Conservation (phyloP, 192 early-diverging fungal genomes). For the Phlyctochytrium planicorne region DNA sequence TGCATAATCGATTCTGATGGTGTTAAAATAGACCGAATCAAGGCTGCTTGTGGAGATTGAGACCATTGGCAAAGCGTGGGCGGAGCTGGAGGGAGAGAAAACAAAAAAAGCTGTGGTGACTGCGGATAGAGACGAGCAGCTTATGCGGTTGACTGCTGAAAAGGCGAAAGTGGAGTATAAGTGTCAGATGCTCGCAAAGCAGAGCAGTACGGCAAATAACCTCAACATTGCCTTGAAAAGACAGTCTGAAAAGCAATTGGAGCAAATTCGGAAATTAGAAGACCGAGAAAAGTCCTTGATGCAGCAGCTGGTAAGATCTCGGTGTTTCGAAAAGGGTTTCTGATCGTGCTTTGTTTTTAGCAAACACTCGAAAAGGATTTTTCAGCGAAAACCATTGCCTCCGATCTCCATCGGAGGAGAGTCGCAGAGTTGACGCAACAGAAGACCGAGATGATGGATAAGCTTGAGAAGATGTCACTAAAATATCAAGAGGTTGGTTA, state of each 20-base stretch:
- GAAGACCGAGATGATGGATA: slow-evolving; percentile 62
- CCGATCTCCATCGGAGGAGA: slow-evolving; percentile 52
- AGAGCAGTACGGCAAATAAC: slow-evolving; percentile 64
- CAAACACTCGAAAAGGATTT: slow-evolving; percentile 64
- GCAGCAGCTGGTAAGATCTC: slow-evolving; percentile 63
- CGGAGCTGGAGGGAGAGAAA: slow-evolving; percentile 81
- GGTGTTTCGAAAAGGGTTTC: too few species aligned
- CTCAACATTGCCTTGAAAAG: slow-evolving; percentile 66
- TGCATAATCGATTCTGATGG: slow-evolving; percentile 6
- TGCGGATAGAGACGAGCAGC: slow-evolving; percentile 74
- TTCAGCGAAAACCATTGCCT: slow-evolving; percentile 46
- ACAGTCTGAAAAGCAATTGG: slow-evolving; percentile 81
- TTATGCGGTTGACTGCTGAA: slow-evolving; percentile 76
- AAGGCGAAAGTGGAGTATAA: slow-evolving; percentile 85
- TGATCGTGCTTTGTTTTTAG: slow-evolving; percentile 26
- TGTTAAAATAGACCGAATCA: slow-evolving; percentile 46
- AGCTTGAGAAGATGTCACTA: slow-evolving; percentile 50
- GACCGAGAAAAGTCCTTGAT: slow-evolving; percentile 72
- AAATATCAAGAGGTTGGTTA: slow-evolving; percentile 57
- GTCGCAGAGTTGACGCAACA: slow-evolving; percentile 60
- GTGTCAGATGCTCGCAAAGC: slow-evolving; percentile 67
- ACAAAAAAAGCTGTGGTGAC: slow-evolving; percentile 76
- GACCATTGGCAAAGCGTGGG: slow-evolving; percentile 63
- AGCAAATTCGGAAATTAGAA: slow-evolving; percentile 76
- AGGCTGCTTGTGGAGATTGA: slow-evolving; percentile 66